Evolutionary conservation across 495 filamentous ascomycete genomes (phyloP), one percentile per base, ranked within the genome.

Genomic region (Beverwykella pulmonaria): DNA sequence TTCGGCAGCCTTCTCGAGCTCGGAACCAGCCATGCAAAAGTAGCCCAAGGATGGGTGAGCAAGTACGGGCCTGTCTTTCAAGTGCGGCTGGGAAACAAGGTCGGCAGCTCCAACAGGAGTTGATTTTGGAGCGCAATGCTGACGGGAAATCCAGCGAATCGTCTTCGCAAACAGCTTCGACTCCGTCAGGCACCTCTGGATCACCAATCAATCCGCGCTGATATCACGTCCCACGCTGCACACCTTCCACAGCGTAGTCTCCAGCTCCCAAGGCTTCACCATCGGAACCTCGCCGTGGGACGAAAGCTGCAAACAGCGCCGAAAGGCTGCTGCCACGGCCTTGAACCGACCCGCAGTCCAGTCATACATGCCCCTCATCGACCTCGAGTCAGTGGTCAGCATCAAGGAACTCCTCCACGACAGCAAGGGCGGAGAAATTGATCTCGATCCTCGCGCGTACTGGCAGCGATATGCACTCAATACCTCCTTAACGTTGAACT

Each of bases 231-330:
- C 88, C 0, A 88, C 80, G 0, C 84, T 89, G 58, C 86, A 90
- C 71, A 90, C 88, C 0, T 90, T 90, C 79, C 88, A 91, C 70
- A 86, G 79, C 34, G 87, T 90, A 6, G 86, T 90, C 0, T 88
- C 86, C 44, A 82, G 77, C 70, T 87, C 84, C 17, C 86, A 89
- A 76, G 87, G 87, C 8, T 90, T 88, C 72, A 90, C 87, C 0
- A 88, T 91, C 64, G 88, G 88, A 6, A 90, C 88, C 0, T 88
- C 85, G 0, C 88, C 88, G 0, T 91, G 87, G 87, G 87, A 90
- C 71, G 88, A 89, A 57, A 87, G 83, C 46, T 89, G 87, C 78
- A 91, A 91, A 75, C 80, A 82, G 8, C 82, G 87, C 8, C 80
- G 88, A 50, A 90, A 90, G 77, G 86, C 87, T 0, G 88, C 88